Percentiles rank a stretch among this genome's conserved stretches.
These are phyloP conservation scores for Penicillium verrucosum DNA, from an alignment of 2,329 filamentous ascomycete genomes.

Conservation along the genomic window DNA sequence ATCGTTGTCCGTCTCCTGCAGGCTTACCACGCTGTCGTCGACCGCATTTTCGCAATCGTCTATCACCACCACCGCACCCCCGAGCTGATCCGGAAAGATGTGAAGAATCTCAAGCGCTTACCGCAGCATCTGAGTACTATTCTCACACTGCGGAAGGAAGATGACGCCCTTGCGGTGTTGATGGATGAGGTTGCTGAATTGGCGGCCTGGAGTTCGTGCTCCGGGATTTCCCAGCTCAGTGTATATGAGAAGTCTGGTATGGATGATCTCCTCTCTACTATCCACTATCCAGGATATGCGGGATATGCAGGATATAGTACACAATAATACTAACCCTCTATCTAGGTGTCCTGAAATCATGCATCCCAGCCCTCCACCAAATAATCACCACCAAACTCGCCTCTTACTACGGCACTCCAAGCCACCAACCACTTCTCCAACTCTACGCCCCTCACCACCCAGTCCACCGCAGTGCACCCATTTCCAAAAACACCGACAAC, in stretches of 20 bases:
- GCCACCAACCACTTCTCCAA: constrained; percentile 66
- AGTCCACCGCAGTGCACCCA: constrained; percentile 33
- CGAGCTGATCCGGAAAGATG: constrained; percentile 84
- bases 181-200: constrained; percentile 91
- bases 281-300: neutral
- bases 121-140: constrained; percentile 88
- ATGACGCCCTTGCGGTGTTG: constrained; percentile 74
- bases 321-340: constrained; percentile 1
- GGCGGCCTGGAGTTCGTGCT: constrained; percentile 86
- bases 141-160: constrained; percentile 66
- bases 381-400: constrained; percentile 75
- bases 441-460: constrained; percentile 69
- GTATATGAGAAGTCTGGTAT: constrained; percentile 89
- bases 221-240: constrained; percentile 81
- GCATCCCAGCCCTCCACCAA: constrained; percentile 79
- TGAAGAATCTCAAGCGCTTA: constrained; percentile 67
- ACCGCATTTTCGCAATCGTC: constrained; percentile 74
- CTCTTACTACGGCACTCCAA: constrained; percentile 74
- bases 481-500: constrained; percentile 19
- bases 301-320: neutral
- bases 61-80: constrained; percentile 96
- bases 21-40: constrained; percentile 72
- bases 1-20: constrained; percentile 80
- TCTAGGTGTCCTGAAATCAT: constrained; percentile 80
- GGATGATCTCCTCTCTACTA: neutral